Evolutionary conservation across 2,329 filamentous ascomycete genomes (phyloP), one percentile per base, ranked within the genome.

Genomic region (Rugonectria rugulosa): DNA sequence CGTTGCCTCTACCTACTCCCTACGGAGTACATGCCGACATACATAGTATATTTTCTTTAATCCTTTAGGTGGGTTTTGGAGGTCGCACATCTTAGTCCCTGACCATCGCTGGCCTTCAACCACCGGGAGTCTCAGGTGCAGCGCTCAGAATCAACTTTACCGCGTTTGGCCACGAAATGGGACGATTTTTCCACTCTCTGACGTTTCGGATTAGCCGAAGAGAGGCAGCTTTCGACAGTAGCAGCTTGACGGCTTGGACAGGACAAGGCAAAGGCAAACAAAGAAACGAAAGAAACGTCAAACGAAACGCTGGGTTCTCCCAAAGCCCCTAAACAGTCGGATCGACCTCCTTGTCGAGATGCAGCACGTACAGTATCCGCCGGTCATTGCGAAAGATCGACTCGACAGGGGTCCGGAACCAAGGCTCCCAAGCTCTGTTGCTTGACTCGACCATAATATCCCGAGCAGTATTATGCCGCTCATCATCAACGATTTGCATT

Each of bases 301-400:
- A 68, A 68, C 65, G 63, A 68, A 68, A 68, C 65, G 63, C 54
- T 64, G 55, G 43, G 52, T 53, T 51, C 50, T 56, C 59, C 61
- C 57, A 62, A 57, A 40, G 17, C 38, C 32, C 29, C 40, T 34
- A 43, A 44, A 29, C 26, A 53, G 54, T 56, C 49, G 44, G 60
- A 66, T 63, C 63, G 57, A 54, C 45, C 43, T 48, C 53, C 62
- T 56, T 60, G 52, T 58, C 46, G 46, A 52, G 57, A 53, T 48
- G 65, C n/a, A n/a, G n/a, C n/a, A n/a, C n/a, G n/a, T n/a, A n/a
- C n/a, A 59, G 51, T 29, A 12, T 54, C 48, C 48, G 34, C 24
- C 20, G 9, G 17, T 23, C 54, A 56, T 44, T 45, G 59, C 24
- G 58, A 46, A 55, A 52, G 40, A 53, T 53, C 40, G 36, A 46